Evolutionary conservation across 1,284 basidiomycete species (phyloP).

Genomic region (Pseudozyma thailandica): DNA sequence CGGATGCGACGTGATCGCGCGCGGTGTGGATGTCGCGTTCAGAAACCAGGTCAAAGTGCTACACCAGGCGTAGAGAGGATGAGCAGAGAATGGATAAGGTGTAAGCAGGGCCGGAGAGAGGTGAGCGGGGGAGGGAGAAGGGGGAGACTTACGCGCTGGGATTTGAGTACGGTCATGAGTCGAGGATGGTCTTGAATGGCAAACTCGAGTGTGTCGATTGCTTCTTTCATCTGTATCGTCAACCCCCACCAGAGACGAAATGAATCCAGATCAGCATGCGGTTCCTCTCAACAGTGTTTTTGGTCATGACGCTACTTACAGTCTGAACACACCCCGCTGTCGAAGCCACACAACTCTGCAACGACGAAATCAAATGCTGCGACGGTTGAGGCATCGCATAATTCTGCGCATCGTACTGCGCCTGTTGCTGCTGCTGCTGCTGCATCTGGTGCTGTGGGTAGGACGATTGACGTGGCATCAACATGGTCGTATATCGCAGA

Average conservation of each 20-base stretch:
- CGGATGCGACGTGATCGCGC: constrained; percentile 37
- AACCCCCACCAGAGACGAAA: too few species aligned
- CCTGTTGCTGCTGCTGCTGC: constrained; percentile 15
- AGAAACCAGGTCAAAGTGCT: constrained; percentile 49
- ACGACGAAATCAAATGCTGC: constrained; percentile 31
- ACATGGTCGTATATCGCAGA: constrained; percentile 14
- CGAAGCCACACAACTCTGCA: constrained; percentile 37
- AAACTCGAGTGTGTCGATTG: constrained; percentile 35
- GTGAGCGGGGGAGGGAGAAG: not conserved
- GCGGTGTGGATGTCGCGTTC: constrained; percentile 36
- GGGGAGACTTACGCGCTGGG: constrained; percentile 29
- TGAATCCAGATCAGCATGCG: too few species aligned
- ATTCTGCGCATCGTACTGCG: constrained; percentile 16
- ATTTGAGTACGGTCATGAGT: constrained; percentile 46
- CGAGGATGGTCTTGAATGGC: constrained; percentile 47
- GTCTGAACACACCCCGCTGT: constrained; percentile 36
- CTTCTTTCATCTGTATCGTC: constrained; percentile 32
- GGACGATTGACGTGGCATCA: constrained; percentile 34
- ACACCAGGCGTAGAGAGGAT: not conserved
- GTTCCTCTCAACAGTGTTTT: too few species aligned
- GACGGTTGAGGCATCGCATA: constrained; percentile 29
- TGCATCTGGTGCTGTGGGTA: constrained; percentile 24
- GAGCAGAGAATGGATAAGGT: not conserved
- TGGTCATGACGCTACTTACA: too few species aligned
- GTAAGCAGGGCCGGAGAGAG: not conserved